Evolutionary conservation across 257 asterid genomes (phyloP), one percentile per base, ranked within the genome.

Genomic region (Plectranthus barbatus): DNA sequence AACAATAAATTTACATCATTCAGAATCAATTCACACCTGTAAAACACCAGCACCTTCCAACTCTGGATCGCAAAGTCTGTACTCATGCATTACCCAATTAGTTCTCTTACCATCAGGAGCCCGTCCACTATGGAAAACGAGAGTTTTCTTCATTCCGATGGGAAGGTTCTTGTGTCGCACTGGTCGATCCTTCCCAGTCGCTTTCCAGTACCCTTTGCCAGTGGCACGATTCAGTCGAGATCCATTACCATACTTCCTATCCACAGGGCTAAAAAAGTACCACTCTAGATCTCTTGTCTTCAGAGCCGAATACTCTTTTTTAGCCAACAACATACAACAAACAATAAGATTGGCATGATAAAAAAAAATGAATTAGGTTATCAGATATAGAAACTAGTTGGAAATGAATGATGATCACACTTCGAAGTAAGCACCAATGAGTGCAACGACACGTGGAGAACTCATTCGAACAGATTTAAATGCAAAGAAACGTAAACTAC

Each of bases 21-120:
- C 23, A 64, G 71, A 41, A 67, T 49, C 51, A 56, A 52, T 56
- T 29, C 10, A 33, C 64, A 91, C 97, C 96, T 91, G 96, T 49
- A 73, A 44, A 54, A 87, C 81, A 58, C 95, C 95, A 36, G 87
- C 91, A 21, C 31, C 62, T 73, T 70, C 89, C 79, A 85, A 62
- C 63, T 84, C 97, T 3, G 81, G 71, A 64, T 85, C 96, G 3
- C 80, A 80, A 3, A 91, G 91, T 56, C 96, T 70, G 73, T 87
- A 91, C 75, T 91, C 97, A 7, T 91, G 97, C 97, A 91, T 91
- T 9, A 91, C 96, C 97, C 97, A 91, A 45, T 91, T 87, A 1
- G 97, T 87, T 63, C 96, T 72, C 83, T 87, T 78, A 9, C 97
- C 97, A 75, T 85, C 95, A 3, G 97, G 97, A 51, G 97, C 97